phyloP scores from a whole-genome alignment of 345 rosid species.

The Arabis hirsuta region DNA sequence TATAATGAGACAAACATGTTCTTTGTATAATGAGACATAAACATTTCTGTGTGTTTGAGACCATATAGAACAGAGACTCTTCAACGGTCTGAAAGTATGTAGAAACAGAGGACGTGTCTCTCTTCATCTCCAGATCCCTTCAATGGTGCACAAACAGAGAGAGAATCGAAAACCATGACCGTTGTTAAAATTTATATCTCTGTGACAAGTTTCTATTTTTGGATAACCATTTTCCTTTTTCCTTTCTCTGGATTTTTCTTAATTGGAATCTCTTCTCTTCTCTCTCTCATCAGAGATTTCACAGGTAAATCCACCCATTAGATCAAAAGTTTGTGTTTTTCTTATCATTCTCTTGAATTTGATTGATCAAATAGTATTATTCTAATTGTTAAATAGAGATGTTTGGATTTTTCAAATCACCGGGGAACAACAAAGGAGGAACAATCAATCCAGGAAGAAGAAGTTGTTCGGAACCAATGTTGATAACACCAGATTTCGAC shows the following conservation, averaged over 20 bases:
- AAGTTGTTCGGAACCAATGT: slow-evolving; percentile 70
- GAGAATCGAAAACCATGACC: not conserved
- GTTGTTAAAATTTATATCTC: not conserved
- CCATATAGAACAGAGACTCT: slow-evolving; percentile 2
- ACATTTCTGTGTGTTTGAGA: not conserved
- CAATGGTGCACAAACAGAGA: not conserved
- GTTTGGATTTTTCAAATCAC: slow-evolving; percentile 71
- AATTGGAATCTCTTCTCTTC: slow-evolving; percentile 8
- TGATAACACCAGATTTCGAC: slow-evolving; percentile 45
- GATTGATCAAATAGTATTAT: not conserved
- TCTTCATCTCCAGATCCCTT: not conserved
- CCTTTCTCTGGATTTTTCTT: not conserved
- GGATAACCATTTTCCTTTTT: slow-evolving; percentile 18
- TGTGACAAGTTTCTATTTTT: slow-evolving; percentile 26
- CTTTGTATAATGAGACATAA: too few relatives aligned
- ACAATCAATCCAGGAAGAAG: slow-evolving; percentile 56
- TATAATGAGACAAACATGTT: too few relatives aligned
- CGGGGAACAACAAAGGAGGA: slow-evolving; percentile 44
- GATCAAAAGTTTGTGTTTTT: not conserved
- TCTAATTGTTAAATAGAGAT: slow-evolving; percentile 46
- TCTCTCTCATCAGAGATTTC: slow-evolving; percentile 10
- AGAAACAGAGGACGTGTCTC: slow-evolving; percentile 3
- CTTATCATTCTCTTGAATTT: not conserved
- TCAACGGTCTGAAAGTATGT: not conserved
- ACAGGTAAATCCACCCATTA: not conserved